Conservation (phyloP, 495 filamentous ascomycete species). For the Penicillium turbatum region DNA sequence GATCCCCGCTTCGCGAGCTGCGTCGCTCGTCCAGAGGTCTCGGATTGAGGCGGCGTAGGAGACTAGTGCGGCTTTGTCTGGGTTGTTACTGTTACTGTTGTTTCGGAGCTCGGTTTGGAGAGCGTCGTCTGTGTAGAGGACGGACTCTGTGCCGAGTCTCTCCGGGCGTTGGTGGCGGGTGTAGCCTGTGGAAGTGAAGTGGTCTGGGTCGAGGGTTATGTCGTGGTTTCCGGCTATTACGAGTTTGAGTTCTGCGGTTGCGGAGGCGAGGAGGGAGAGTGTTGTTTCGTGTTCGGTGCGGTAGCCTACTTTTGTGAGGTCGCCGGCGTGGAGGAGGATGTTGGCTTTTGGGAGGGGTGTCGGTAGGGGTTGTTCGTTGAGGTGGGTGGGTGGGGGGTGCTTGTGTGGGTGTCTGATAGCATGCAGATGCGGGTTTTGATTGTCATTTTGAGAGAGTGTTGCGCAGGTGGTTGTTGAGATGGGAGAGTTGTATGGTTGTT, state of each 20-base stretch:
- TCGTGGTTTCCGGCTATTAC: conserved; percentile 84
- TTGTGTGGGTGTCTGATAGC: conserved; percentile 61
- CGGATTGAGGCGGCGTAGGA: conserved; percentile 28
- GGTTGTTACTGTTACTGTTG: too few relatives aligned
- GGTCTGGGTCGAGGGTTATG: conserved; percentile 59
- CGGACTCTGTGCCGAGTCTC: conserved; percentile 9
- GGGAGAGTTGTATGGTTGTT: too few relatives aligned
- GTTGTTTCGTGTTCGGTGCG: conserved; percentile 48
- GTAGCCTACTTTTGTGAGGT: conserved; percentile 62
- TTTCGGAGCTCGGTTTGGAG: conserved; percentile 2
- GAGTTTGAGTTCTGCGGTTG: conserved; percentile 66
- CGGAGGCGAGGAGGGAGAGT: conserved; percentile 50
- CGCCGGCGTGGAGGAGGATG: conserved; percentile 69
- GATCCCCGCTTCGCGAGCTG: conserved; percentile 50
- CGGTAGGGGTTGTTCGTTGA: conserved; percentile 38
- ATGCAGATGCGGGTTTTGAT: conserved; percentile 52
- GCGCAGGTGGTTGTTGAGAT: neutral
- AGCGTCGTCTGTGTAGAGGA: conserved; percentile 9
- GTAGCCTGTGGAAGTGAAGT: conserved; percentile 37
- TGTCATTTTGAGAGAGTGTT: conserved; percentile 16
- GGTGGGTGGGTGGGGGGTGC: conserved; percentile 24
- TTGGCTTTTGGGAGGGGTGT: conserved; percentile 51
- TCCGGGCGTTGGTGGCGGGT: conserved; percentile 29
- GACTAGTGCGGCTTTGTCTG: conserved; percentile 10
- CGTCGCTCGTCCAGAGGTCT: conserved; percentile 45